Evolutionary conservation across 78 protist genomes (phyloP).

Genomic region (Cyanophora paradoxa): DNA sequence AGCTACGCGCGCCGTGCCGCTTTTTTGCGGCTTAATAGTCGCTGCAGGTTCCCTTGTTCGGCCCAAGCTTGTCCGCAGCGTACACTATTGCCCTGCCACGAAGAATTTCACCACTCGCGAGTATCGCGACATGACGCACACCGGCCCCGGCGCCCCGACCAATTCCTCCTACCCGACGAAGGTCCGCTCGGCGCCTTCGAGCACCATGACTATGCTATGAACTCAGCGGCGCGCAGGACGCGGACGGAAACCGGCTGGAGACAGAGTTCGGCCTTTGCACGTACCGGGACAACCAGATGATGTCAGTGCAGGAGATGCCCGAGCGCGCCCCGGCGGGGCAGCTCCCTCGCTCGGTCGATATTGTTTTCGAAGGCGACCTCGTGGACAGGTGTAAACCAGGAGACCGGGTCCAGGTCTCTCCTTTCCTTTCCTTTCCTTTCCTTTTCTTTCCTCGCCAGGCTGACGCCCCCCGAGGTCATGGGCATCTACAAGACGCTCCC

Average conservation of each 20-base stretch:
- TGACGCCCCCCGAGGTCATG: not conserved
- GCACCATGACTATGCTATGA: not conserved
- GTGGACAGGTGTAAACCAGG: slow-evolving; percentile 94
- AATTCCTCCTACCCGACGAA: slow-evolving; percentile 65
- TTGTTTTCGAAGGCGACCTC: slow-evolving; percentile 82
- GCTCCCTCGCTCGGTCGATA: slow-evolving; percentile 89
- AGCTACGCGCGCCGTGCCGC: not conserved
- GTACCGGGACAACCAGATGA: slow-evolving; percentile 81
- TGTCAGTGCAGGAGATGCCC: slow-evolving; percentile 93
- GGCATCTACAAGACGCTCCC: slow-evolving; percentile 56
- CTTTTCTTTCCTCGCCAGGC: not conserved
- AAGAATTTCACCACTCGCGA: not conserved
- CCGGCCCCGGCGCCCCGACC: slow-evolving; percentile 48
- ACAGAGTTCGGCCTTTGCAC: slow-evolving; percentile 93
- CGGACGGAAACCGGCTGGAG: slow-evolving; percentile 73
- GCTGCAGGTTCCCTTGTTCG: slow-evolving; percentile 40
- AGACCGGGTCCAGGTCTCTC: slow-evolving; percentile 81
- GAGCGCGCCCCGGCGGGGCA: slow-evolving; percentile 98
- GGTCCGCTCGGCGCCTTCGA: not conserved
- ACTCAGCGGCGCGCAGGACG: slow-evolving; percentile 35
- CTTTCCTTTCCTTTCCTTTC: not conserved
- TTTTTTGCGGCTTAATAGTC: not conserved
- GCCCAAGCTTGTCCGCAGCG: slow-evolving; percentile 51
- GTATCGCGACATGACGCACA: slow-evolving; percentile 73
- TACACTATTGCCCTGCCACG: slow-evolving; percentile 88